These are phyloP conservation scores for Dysphania ambrosioides DNA, from an alignment of 148 eudicot species.

Conservation along the genomic window DNA sequence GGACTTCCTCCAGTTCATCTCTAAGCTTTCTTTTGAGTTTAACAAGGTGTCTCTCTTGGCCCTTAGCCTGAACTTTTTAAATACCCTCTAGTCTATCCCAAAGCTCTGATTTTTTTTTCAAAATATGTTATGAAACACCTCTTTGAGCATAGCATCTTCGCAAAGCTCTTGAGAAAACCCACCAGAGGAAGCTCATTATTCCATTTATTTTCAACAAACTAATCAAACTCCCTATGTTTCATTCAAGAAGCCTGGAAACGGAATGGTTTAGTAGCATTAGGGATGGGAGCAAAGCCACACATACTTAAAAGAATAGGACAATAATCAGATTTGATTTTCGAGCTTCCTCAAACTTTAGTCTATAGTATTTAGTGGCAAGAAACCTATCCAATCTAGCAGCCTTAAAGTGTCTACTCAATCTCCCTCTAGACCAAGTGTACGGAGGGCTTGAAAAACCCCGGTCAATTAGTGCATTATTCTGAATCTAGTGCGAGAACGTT, in stretches of 20 bases:
- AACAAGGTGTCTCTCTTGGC: neutral
- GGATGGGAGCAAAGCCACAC: neutral
- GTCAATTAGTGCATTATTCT: no score
- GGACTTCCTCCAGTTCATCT: neutral
- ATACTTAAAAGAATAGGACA: neutral
- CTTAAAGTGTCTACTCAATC: no score
- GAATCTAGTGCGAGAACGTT: no score
- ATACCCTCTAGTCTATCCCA: neutral
- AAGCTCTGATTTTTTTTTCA: neutral
- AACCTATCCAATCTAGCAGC: no score
- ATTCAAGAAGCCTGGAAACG: neutral
- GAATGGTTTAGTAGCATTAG: neutral
- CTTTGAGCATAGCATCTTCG: no score
- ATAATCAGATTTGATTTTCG: neutral
- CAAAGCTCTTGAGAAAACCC: no score
- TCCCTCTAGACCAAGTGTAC: no score
- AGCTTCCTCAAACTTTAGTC: no score
- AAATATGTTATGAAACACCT: neutral
- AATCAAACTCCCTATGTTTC: neutral
- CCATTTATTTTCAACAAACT: neutral
- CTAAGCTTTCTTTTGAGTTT: neutral
- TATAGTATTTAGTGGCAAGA: no score
- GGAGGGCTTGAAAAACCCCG: no score
- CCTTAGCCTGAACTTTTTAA: no score
- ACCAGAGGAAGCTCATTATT: no score